Percentiles rank a stretch among this genome's conserved stretches.
Evolutionary conservation across 2,329 filamentous ascomycete genomes (phyloP).

Genomic region (Emericellopsis atlantica): DNA sequence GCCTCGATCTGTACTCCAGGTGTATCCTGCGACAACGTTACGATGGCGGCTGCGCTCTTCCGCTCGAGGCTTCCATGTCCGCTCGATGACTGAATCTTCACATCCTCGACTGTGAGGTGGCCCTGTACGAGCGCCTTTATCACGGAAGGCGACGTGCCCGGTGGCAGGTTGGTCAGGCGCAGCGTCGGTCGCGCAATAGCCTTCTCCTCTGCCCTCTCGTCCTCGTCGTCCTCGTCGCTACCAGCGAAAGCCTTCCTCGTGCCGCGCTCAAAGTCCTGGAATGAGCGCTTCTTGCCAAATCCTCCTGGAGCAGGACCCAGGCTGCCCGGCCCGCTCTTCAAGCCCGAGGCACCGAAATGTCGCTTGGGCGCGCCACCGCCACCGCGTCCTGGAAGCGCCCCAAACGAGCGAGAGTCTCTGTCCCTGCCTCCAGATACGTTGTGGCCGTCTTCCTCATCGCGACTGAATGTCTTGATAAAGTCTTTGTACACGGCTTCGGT

Average conservation of each 20-base stretch:
- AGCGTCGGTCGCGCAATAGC: slow-evolving; percentile 50
- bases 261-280: slow-evolving; percentile 25
- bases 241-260: slow-evolving; percentile 61
- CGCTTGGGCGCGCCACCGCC: slow-evolving; percentile 31
- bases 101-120: slow-evolving; percentile 54
- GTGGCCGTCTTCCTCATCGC: slow-evolving; percentile 37
- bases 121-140: slow-evolving; percentile 47
- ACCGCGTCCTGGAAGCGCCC: slow-evolving; percentile 8
- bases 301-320: slow-evolving; percentile 38
- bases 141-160: slow-evolving; percentile 43
- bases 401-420: not conserved
- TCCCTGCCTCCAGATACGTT: slow-evolving; percentile 10
- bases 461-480: slow-evolving; percentile 70
- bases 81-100: slow-evolving; percentile 53
- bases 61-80: slow-evolving; percentile 45
- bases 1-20: slow-evolving; percentile 73
- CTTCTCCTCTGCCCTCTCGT: slow-evolving; percentile 38
- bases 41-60: slow-evolving; percentile 65
- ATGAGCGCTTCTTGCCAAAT: slow-evolving; percentile 41
- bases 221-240: slow-evolving; percentile 43
- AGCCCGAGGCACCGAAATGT: slow-evolving; percentile 48
- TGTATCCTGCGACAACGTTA: slow-evolving; percentile 69
- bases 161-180: slow-evolving; percentile 47
- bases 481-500: slow-evolving; percentile 78
- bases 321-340: slow-evolving; percentile 51